Evolutionary conservation across 495 filamentous ascomycete genomes (phyloP).

Genomic region (Gamarada debralockiae): DNA sequence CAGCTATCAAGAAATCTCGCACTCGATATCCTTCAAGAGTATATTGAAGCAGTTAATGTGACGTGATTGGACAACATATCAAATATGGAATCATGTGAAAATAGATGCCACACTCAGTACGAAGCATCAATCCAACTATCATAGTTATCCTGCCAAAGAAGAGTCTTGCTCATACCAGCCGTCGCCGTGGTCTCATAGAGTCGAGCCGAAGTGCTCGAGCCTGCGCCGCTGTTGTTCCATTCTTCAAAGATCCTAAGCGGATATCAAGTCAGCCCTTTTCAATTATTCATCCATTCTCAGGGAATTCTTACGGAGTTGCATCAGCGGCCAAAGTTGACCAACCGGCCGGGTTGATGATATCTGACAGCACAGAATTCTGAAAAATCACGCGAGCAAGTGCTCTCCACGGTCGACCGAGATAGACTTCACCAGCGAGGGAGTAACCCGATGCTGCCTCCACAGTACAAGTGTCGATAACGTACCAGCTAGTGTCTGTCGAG

Average conservation of each 20-base stretch:
- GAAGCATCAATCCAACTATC: no score
- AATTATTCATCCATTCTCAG: no score
- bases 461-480: conserved; percentile 55
- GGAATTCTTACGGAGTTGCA: conserved; percentile 9
- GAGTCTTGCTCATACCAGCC: background rate
- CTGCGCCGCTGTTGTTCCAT: conserved; percentile 1
- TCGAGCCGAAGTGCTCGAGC: background rate
- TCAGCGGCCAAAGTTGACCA: conserved; percentile 37
- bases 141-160: no score
- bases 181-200: conserved; percentile 8
- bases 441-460: conserved; percentile 14
- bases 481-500: conserved; percentile 46
- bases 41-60: no score
- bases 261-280: background rate
- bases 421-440: conserved; percentile 46
- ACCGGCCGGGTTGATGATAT: conserved; percentile 54
- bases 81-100: no score
- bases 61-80: no score
- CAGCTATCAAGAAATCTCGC: no score
- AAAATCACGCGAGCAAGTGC: conserved; percentile 58
- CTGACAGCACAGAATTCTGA: conserved; percentile 48
- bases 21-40: no score
- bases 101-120: no score
- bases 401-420: conserved; percentile 62
- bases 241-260: conserved; percentile 2